Evolutionary conservation across 441 rosid genomes (phyloP).

Genomic region (Pelargonium australe): DNA sequence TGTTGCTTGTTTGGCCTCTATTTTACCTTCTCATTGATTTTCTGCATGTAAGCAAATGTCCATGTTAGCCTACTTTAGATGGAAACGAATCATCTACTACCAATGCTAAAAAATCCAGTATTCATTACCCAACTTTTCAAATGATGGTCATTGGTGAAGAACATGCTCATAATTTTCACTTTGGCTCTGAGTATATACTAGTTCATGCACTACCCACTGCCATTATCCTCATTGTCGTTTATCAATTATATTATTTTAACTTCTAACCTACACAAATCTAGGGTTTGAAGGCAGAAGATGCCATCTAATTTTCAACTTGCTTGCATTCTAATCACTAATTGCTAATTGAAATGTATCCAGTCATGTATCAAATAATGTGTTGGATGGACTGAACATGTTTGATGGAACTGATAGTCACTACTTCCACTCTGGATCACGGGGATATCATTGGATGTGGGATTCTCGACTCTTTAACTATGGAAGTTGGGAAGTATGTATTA

Average conservation of each 20-base stretch:
- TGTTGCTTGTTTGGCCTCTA: not conserved
- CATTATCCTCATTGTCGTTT: not conserved
- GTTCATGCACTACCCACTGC: not conserved
- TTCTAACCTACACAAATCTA: too few relatives aligned
- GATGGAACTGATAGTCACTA: conserved; percentile 95
- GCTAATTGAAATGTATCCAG: conserved; percentile 34
- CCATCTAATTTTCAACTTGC: not conserved
- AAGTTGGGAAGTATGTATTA: conserved; percentile 81
- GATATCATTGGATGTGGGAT: conserved; percentile 99
- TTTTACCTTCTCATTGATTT: too few relatives aligned
- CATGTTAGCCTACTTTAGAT: not conserved
- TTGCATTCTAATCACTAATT: conserved; percentile 16
- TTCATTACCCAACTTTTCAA: not conserved
- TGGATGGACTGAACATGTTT: conserved; percentile 96
- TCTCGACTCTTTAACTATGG: conserved; percentile 97
- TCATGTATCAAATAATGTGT: conserved; percentile 82
- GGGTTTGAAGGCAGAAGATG: not conserved
- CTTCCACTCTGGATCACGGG: conserved; percentile 83
- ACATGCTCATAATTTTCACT: not conserved
- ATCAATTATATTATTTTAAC: too few relatives aligned
- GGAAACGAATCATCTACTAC: not conserved
- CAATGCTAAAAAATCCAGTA: not conserved
- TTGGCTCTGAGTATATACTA: not conserved
- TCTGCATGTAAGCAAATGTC: not conserved
- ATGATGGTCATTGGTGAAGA: not conserved